Percentiles rank a stretch among this genome's conserved stretches.
These are phyloP conservation scores for Rhizomucor miehei DNA, from an alignment of 371 early-diverging fungal genomes.

Conservation along the genomic window DNA sequence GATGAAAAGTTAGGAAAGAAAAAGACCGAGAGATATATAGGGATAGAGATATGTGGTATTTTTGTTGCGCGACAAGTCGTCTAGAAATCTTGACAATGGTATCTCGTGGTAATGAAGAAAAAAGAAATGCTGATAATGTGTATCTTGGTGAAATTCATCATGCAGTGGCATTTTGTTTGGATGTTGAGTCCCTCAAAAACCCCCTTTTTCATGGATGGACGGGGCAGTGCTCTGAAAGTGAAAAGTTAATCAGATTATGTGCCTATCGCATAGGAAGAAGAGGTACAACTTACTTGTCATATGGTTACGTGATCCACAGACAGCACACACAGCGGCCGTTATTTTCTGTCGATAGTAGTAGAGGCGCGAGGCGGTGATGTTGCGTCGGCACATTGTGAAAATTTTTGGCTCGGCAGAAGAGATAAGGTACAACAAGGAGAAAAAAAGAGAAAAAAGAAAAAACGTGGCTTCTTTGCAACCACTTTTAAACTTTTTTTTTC, in stretches of 20 bases:
- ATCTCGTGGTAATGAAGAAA: no score
- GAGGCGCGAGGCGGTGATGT: not conserved
- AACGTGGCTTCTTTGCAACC: conserved; percentile 1
- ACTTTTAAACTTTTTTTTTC: no score
- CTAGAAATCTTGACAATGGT: no score
- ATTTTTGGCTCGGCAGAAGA: not conserved
- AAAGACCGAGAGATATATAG: no score
- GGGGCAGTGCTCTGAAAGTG: conserved; percentile 28
- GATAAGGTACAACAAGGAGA: not conserved
- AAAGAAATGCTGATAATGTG: no score
- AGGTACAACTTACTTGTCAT: conserved; percentile 33
- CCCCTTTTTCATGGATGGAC: conserved; percentile 19
- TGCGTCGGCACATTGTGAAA: not conserved
- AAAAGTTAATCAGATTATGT: not conserved
- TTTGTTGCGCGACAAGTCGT: no score
- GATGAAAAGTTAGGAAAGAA: no score
- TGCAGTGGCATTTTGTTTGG: no score
- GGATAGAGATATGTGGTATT: no score
- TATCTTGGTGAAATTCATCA: no score
- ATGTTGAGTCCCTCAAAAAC: no score
- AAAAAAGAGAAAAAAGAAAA: not conserved
- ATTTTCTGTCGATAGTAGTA: conserved; percentile 6
- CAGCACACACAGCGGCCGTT: conserved; percentile 15
- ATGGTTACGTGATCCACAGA: conserved; percentile 33
- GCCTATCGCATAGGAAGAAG: not conserved